Percentiles rank a stretch among this genome's conserved stretches.
Conservation (phyloP, 345 rosid species). For the Jatropha curcas region DNA sequence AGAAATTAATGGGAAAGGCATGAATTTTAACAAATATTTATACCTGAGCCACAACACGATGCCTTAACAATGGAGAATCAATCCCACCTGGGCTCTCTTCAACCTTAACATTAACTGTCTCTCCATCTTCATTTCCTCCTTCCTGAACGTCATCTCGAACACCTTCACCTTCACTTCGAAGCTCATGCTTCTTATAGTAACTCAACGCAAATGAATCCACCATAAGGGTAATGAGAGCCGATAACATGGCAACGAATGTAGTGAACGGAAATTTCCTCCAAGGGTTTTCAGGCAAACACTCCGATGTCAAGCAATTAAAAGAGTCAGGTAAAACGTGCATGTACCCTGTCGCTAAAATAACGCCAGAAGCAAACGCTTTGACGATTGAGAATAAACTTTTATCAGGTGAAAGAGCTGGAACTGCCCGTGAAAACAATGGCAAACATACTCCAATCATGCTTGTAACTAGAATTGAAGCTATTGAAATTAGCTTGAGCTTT, state of each 20-base stretch:
- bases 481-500: constrained; percentile 37
- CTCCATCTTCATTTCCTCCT: not conserved
- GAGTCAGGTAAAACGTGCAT: constrained; percentile 54
- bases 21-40: not conserved
- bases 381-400: constrained; percentile 26
- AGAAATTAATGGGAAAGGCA: too few species aligned
- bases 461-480: constrained; percentile 30
- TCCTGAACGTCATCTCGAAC: not conserved
- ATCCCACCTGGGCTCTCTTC: not conserved
- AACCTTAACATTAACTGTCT: not conserved
- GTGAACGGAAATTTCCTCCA: constrained; percentile 51
- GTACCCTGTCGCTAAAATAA: constrained; percentile 46
- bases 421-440: constrained; percentile 17
- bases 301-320: constrained; percentile 23
- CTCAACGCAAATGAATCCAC: constrained; percentile 42
- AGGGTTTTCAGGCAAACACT: constrained; percentile 34
- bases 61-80: constrained; percentile 6
- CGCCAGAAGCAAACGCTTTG: constrained; percentile 40
- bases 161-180: not conserved
- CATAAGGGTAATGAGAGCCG: constrained; percentile 41
- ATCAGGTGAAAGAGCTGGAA: constrained; percentile 33
- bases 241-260: constrained; percentile 44
- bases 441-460: constrained; percentile 41
- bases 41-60: constrained; percentile 25
- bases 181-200: constrained; percentile 18